phyloP scores from a whole-genome alignment of 1,284 basidiomycete genomes.

The Moesziomyces globuligerus region DNA sequence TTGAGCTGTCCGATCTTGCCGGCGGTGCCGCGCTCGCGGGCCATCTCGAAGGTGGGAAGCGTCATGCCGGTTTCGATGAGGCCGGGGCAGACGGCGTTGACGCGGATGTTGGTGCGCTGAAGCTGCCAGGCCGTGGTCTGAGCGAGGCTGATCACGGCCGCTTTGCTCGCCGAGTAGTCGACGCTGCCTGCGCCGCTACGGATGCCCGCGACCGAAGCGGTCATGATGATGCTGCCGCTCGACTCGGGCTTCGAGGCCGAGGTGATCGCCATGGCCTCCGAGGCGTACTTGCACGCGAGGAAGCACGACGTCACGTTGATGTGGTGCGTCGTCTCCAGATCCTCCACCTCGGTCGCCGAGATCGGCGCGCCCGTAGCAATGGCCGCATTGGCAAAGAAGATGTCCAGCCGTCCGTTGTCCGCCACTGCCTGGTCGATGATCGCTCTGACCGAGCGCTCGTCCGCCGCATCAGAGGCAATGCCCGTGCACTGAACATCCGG shows the following conservation, averaged over 20 bases:
- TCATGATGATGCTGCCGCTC: constrained; percentile 86
- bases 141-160: constrained; percentile 77
- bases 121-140: constrained; percentile 83
- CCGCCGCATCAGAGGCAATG: constrained; percentile 81
- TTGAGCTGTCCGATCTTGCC: constrained; percentile 86
- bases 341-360: constrained; percentile 74
- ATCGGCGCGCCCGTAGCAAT: constrained; percentile 72
- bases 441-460: constrained; percentile 76
- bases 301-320: constrained; percentile 89
- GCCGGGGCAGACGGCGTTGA: constrained; percentile 90
- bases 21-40: constrained; percentile 77
- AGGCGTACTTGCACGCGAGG: constrained; percentile 87
- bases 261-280: constrained; percentile 79
- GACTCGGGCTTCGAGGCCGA: constrained; percentile 73
- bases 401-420: constrained; percentile 86
- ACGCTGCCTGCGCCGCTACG: constrained; percentile 84
- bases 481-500: constrained; percentile 75
- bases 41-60: constrained; percentile 76
- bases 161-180: constrained; percentile 74
- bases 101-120: constrained; percentile 82
- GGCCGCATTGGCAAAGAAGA: constrained; percentile 85
- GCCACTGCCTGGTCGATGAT: constrained; percentile 78
- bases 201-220: constrained; percentile 90
- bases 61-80: constrained; percentile 93
- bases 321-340: constrained; percentile 80